Conservation (phyloP, 2,329 filamentous ascomycete genomes). For the Bipolaris bicolor region DNA sequence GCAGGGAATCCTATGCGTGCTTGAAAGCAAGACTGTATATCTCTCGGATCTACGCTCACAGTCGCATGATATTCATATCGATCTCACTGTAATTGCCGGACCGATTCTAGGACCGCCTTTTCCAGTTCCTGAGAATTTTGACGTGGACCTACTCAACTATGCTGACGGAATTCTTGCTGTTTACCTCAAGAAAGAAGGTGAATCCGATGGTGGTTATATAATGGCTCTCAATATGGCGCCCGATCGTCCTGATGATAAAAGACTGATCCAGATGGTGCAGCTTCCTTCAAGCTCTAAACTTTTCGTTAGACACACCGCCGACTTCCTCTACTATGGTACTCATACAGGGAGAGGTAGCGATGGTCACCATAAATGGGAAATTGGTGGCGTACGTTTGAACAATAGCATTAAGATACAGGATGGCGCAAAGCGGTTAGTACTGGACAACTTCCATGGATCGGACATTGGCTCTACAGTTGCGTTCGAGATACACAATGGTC, state of each 20-base stretch:
- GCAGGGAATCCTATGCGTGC: slow-evolving; percentile 70
- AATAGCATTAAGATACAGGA: slow-evolving; percentile 53
- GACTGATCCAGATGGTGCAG: slow-evolving; percentile 45
- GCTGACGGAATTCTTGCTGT: slow-evolving; percentile 43
- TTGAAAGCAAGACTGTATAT: slow-evolving; percentile 59
- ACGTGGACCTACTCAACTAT: slow-evolving; percentile 41
- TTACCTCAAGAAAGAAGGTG: slow-evolving; percentile 20
- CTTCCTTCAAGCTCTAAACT: slow-evolving; percentile 57
- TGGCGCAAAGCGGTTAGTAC: slow-evolving; percentile 54
- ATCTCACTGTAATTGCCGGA: slow-evolving; percentile 28
- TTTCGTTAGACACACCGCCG: slow-evolving; percentile 69
- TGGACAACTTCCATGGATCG: slow-evolving; percentile 66
- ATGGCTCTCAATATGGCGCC: slow-evolving; percentile 35
- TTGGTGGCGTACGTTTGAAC: slow-evolving; percentile 54
- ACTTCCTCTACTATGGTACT: slow-evolving; percentile 70
- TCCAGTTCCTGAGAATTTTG: slow-evolving; percentile 48
- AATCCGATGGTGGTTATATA: slow-evolving; percentile 27
- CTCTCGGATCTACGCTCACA: slow-evolving; percentile 62
- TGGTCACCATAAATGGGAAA: slow-evolving; percentile 67
- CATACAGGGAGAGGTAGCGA: slow-evolving; percentile 62
- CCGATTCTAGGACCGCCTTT: slow-evolving; percentile 10
- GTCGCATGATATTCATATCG: slow-evolving; percentile 18
- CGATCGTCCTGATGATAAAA: slow-evolving; percentile 28
- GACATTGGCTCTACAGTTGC: slow-evolving; percentile 72
- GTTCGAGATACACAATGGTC: slow-evolving; percentile 70